Evolutionary conservation across 2,329 filamentous ascomycete genomes (phyloP).

Genomic region (Ceratocystis smalleyi): DNA sequence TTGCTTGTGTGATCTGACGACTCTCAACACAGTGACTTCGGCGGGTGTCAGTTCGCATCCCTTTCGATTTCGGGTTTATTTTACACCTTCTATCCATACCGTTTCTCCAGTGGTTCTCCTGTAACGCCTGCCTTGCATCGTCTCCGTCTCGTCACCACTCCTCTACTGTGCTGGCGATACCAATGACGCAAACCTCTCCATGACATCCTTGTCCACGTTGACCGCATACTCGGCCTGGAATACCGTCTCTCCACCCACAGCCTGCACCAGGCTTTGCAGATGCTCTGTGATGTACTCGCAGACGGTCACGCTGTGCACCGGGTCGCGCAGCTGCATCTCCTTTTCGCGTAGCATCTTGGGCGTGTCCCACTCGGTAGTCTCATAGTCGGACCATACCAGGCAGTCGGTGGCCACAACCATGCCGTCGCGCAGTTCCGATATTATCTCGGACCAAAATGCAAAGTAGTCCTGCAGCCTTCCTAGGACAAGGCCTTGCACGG

Average conservation of each 20-base stretch:
- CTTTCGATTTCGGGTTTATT: not conserved
- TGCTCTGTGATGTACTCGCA: slow-evolving; percentile 48
- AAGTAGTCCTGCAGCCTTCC: slow-evolving; percentile 56
- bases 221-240: slow-evolving; percentile 55
- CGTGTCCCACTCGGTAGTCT: slow-evolving; percentile 39
- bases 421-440: slow-evolving; percentile 50
- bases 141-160: not conserved
- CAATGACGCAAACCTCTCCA: slow-evolving; percentile 40
- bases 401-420: slow-evolving; percentile 36
- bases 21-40: not conserved
- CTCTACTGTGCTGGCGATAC: not conserved
- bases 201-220: slow-evolving; percentile 61
- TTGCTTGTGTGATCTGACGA: not conserved
- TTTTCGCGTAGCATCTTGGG: slow-evolving; percentile 39
- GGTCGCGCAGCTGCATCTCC: slow-evolving; percentile 42
- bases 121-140: not conserved
- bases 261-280: slow-evolving; percentile 41
- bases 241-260: slow-evolving; percentile 45
- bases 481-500: slow-evolving; percentile 43
- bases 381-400: slow-evolving; percentile 32
- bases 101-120: not conserved
- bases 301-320: slow-evolving; percentile 50
- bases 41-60: not conserved
- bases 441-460: slow-evolving; percentile 56
- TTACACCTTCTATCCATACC: not conserved